Conservation (phyloP, 108 stramenopile genomes). For the Fragilaria crotonensis region DNA sequence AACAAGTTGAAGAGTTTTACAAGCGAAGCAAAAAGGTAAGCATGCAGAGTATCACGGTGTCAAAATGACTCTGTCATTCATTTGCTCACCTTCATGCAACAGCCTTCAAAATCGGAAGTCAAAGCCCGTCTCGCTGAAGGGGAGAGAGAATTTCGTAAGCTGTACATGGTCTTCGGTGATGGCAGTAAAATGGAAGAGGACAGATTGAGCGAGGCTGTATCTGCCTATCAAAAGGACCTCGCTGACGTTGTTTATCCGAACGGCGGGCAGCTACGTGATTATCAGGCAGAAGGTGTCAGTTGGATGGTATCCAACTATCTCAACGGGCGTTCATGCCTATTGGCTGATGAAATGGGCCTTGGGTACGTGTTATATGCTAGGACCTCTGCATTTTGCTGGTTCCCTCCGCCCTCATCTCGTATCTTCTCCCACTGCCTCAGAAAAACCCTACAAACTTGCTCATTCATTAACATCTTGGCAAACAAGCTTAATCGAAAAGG, state of each 20-base stretch:
- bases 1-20: constrained; percentile 42
- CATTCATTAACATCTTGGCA: constrained; percentile 60
- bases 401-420: not conserved
- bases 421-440: too few species aligned
- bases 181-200: constrained; percentile 24
- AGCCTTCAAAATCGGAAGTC: constrained; percentile 45
- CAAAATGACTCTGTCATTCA: not conserved
- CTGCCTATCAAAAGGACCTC: constrained; percentile 48
- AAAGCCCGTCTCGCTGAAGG: constrained; percentile 7
- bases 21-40: constrained; percentile 23
- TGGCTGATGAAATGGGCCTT: constrained; percentile 94
- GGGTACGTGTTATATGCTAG: not conserved
- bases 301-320: constrained; percentile 84
- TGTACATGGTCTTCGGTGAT: constrained; percentile 72
- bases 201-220: constrained; percentile 29
- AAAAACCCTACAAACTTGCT: constrained; percentile 88
- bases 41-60: not conserved
- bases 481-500: constrained; percentile 41
- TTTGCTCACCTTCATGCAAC: constrained; percentile 1
- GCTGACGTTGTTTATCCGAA: constrained; percentile 46
- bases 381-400: not conserved
- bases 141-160: constrained; percentile 34
- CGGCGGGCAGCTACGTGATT: constrained; percentile 83
- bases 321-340: constrained; percentile 70
- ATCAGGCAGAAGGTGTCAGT: constrained; percentile 91